Conservation (phyloP, 2,329 filamentous ascomycete species). For the Leptographium wingfieldii region DNA sequence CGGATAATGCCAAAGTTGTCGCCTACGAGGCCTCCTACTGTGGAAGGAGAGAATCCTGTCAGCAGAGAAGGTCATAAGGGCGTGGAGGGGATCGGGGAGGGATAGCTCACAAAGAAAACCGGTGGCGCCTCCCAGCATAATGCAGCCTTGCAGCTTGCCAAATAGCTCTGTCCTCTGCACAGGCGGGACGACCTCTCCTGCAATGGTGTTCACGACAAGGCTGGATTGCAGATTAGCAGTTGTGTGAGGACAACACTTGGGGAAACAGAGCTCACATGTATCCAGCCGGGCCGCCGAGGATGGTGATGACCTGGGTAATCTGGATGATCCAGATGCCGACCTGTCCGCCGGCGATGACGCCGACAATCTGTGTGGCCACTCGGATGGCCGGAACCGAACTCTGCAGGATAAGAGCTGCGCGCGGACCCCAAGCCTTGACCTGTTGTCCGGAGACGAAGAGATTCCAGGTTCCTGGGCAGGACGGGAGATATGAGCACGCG, state of each 20-base stretch:
- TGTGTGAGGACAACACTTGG: not conserved
- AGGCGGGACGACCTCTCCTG: constrained; percentile 50
- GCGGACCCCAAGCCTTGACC: constrained; percentile 54
- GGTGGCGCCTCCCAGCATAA: constrained; percentile 53
- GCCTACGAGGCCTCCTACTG: constrained; percentile 50
- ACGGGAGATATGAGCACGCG: not conserved
- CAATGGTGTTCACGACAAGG: constrained; percentile 55
- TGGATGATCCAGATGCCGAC: constrained; percentile 58
- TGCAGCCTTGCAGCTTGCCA: constrained; percentile 51
- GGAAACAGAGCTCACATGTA: constrained; percentile 35
- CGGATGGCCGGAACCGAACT: constrained; percentile 52
- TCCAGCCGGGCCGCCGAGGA: constrained; percentile 55
- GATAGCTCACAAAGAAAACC: constrained; percentile 41
- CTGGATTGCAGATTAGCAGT: constrained; percentile 13
- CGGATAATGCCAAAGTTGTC: constrained; percentile 49
- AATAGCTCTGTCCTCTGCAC: constrained; percentile 50
- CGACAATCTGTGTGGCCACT: constrained; percentile 50
- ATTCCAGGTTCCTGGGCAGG: constrained; percentile 34
- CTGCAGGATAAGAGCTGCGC: constrained; percentile 48
- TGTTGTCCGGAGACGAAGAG: constrained; percentile 55
- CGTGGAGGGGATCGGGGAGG: constrained; percentile 1
- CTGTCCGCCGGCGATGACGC: constrained; percentile 47
- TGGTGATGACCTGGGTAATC: constrained; percentile 51
- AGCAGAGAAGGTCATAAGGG: not conserved
- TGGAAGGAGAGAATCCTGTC: not conserved